Conservation (phyloP, 176 grass and related monocot genomes). For the Canna indica region DNA sequence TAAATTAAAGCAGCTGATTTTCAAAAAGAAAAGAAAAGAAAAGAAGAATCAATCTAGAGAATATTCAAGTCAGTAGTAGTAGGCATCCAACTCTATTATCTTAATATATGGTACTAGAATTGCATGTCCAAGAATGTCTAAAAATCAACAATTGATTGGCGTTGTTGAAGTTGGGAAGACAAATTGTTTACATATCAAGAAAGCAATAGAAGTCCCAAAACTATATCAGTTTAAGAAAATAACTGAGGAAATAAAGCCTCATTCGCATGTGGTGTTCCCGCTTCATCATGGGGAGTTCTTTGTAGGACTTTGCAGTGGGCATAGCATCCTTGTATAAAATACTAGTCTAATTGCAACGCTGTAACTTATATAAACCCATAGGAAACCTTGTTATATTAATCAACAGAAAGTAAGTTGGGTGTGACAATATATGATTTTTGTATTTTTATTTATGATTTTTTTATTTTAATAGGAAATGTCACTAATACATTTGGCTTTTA, state of each 20-base stretch:
- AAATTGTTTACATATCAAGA: background rate
- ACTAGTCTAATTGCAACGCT: background rate
- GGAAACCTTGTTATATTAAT: background rate
- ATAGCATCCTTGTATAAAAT: too few species aligned
- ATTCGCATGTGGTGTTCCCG: background rate
- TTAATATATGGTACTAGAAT: background rate
- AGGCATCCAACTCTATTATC: background rate
- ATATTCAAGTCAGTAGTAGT: background rate
- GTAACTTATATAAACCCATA: too few species aligned
- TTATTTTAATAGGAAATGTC: too few species aligned
- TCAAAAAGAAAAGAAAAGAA: background rate
- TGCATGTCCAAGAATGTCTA: background rate
- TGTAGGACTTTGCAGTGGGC: too few species aligned
- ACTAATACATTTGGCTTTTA: too few species aligned
- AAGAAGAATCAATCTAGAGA: too few species aligned
- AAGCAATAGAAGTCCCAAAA: background rate
- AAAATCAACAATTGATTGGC: background rate
- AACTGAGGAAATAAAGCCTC: background rate
- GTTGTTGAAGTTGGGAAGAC: background rate
- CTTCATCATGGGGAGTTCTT: too few species aligned
- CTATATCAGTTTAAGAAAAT: background rate
- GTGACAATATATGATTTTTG: background rate
- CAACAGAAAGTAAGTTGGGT: background rate
- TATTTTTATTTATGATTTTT: too few species aligned
- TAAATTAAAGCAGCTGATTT: background rate